phyloP scores from a whole-genome alignment of 352 stramenopile genomes.

The Globisporangium acanthophoron region DNA sequence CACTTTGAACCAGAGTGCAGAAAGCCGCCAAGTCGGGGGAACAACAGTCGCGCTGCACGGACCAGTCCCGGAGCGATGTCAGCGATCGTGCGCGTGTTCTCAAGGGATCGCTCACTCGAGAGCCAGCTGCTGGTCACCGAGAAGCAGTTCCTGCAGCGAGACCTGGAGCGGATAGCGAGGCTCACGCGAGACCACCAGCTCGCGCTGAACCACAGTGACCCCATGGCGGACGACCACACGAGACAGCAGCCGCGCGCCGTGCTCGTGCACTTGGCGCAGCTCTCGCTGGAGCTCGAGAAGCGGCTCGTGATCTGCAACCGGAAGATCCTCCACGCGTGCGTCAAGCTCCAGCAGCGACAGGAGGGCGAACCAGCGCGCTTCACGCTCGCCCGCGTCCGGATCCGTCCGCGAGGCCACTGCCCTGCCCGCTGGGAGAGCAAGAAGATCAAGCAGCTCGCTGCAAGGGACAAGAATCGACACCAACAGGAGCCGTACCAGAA shows the following conservation, averaged over 20 bases:
- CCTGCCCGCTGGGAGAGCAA: slow-evolving; percentile 34
- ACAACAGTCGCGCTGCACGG: not conserved
- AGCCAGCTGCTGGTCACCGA: slow-evolving; percentile 48
- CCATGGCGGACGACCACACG: not conserved
- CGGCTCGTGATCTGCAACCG: slow-evolving; percentile 57
- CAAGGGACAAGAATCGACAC: too few relatives aligned
- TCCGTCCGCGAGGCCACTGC: slow-evolving; percentile 44
- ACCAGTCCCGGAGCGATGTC: not conserved
- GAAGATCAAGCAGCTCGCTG: slow-evolving; percentile 16
- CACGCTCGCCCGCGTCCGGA: slow-evolving; percentile 25
- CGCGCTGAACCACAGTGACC: slow-evolving; percentile 8
- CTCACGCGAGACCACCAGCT: slow-evolving; percentile 16
- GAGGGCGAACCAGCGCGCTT: slow-evolving; percentile 7
- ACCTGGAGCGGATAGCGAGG: slow-evolving; percentile 32
- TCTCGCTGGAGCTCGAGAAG: slow-evolving; percentile 35
- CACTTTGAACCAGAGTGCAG: not conserved
- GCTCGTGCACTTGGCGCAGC: slow-evolving; percentile 42
- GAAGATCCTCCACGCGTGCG: slow-evolving; percentile 47
- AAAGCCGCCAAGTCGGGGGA: not conserved
- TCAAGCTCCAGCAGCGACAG: slow-evolving; percentile 33
- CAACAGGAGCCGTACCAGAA: slow-evolving; percentile 22
- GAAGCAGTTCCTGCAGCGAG: slow-evolving; percentile 53
- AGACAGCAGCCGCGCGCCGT: slow-evolving; percentile 26
- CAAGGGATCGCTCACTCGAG: slow-evolving; percentile 33
- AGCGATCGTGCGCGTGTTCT: slow-evolving; percentile 54